Conservation (phyloP, 2,329 filamentous ascomycete species). For the Lecanicillium sp. region DNA sequence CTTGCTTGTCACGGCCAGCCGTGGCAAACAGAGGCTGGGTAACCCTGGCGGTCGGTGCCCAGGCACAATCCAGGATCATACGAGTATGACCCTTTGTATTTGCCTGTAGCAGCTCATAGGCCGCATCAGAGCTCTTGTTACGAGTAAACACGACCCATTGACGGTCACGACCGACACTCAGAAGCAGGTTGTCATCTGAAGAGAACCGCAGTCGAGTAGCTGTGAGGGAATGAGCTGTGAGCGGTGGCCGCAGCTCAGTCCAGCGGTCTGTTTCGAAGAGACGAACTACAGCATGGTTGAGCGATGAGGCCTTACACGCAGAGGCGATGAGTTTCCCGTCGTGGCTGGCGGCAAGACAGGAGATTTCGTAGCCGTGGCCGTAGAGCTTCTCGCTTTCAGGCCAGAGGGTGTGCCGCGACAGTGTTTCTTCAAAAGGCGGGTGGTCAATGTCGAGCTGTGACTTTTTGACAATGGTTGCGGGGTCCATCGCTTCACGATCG, state of each 20-base stretch:
- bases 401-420: slow-evolving; percentile 88
- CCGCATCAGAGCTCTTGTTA: slow-evolving; percentile 20
- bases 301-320: slow-evolving; percentile 83
- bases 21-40: slow-evolving; percentile 62
- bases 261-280: slow-evolving; percentile 81
- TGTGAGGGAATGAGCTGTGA: slow-evolving; percentile 81
- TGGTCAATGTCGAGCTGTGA: slow-evolving; percentile 57
- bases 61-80: slow-evolving; percentile 86
- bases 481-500: slow-evolving; percentile 46
- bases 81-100: slow-evolving; percentile 82
- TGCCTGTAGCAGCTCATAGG: slow-evolving; percentile 51
- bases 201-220: slow-evolving; percentile 79
- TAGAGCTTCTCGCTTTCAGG: slow-evolving; percentile 95
- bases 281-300: slow-evolving; percentile 90
- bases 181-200: slow-evolving; percentile 59
- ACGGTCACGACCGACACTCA: slow-evolving; percentile 85
- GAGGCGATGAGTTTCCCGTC: slow-evolving; percentile 74
- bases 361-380: slow-evolving; percentile 95
- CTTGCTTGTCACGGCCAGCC: slow-evolving; percentile 78
- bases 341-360: slow-evolving; percentile 69
- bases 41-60: slow-evolving; percentile 51
- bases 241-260: slow-evolving; percentile 77
- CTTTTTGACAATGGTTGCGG: slow-evolving; percentile 46
- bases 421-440: slow-evolving; percentile 81
- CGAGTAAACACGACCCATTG: slow-evolving; percentile 80